Evolutionary conservation across 805 yeast genomes (phyloP), one percentile per base, ranked within the genome.

Genomic region (Maudiozyma pseudohumilis): DNA sequence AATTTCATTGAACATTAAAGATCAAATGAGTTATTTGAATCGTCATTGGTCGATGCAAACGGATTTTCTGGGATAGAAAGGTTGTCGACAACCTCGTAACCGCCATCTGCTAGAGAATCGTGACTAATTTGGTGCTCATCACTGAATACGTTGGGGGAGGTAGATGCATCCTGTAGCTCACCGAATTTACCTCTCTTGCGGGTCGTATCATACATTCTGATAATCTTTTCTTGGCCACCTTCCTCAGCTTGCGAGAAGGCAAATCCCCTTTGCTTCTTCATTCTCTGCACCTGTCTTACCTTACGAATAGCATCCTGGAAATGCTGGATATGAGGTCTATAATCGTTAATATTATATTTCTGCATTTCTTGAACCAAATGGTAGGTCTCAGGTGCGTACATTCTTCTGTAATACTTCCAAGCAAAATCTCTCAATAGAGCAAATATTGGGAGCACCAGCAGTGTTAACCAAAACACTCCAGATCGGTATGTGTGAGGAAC

Each of bases 251-350:
- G 97, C 6, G 96, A 87, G 53, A 92, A 92, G 2, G 99, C 99
- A 68, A 85, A 92, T 5, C 99, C 99, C 63, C 97, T 78, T 63
- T 92, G 98, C 55, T 92, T 92, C 58, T 94, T 83, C 84, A 92
- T 89, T 60, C 99, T 74, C 60, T 89, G 95, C 27, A 92, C 97
- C 61, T 94, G 99, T 61, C 99, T 80, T 18, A 92, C 97, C 56
- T 87, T 92, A 55, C 97, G 73, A 40, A 92, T 92, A 5, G 97
- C 96, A 59, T 82, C 87, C 61, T 92, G 98, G 70, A 92, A 92
- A 46, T 88, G 94, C 49, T 87, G 95, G 73, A 88, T 77, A 49
- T 96, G 76, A n/a, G 99, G 98, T 46, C 95, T 73, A 59, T 83
- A 83, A 56, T 89, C 96, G 43, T 83, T 89, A 43, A 87, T 83